Percentiles rank a stretch among this genome's conserved stretches.
Conservation (phyloP, 176 grass and related monocot species). For the Aegilops sharonensis region DNA sequence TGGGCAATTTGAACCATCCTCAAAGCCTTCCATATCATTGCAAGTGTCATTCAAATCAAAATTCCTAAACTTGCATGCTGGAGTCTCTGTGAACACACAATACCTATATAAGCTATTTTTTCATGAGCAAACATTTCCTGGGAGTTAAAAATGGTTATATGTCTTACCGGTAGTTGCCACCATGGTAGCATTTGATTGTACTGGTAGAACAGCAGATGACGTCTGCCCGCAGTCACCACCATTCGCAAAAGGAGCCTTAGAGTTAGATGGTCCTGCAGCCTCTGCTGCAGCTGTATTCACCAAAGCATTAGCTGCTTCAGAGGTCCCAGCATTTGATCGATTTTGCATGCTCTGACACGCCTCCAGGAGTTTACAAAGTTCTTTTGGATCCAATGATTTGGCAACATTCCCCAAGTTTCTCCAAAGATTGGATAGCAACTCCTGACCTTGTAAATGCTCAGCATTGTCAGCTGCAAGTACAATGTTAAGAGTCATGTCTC, state of each 20-base stretch:
- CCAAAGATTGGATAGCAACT: conserved; percentile 63
- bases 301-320: conserved; percentile 60
- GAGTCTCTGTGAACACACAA: conserved; percentile 45
- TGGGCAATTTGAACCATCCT: conserved; percentile 64
- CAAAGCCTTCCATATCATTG: conserved; percentile 61
- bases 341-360: conserved; percentile 76
- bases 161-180: conserved; percentile 62
- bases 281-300: conserved; percentile 40
- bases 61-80: conserved; percentile 57
- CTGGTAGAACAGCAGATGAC: conserved; percentile 44
- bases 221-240: conserved; percentile 44
- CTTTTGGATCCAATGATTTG: conserved; percentile 79
- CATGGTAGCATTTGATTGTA: conserved; percentile 45
- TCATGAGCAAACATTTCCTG: conserved; percentile 20
- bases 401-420: conserved; percentile 71
- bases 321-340: conserved; percentile 60
- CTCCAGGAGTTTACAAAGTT: conserved; percentile 73
- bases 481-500: conserved; percentile 19
- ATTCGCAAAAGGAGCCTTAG: conserved; percentile 42
- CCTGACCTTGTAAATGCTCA: conserved; percentile 62
- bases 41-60: conserved; percentile 97
- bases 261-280: conserved; percentile 46
- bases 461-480: conserved; percentile 66
- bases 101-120: conserved; percentile 1
- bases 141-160: not conserved